A percentile compares a stretch with the other conserved stretches of the same genome.
These are phyloP conservation scores for Flaveria ramosissima DNA, from an alignment of 129 eudicot genomes.

Conservation along the genomic window DNA sequence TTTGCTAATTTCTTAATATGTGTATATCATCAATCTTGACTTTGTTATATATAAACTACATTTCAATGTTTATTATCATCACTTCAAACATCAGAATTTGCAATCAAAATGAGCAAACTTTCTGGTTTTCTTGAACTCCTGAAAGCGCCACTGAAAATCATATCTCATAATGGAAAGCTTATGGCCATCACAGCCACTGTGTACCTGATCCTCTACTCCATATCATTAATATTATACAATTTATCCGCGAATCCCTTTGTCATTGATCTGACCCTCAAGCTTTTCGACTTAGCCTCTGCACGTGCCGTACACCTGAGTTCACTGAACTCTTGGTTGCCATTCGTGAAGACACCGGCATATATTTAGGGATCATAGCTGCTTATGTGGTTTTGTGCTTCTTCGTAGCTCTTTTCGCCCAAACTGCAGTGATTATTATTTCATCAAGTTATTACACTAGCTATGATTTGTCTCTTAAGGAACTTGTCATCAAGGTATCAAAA, in stretches of 20 bases:
- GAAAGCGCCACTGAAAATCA: conserved; percentile 40
- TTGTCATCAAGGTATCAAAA: conserved; percentile 23
- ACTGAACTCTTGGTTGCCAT: conserved; percentile 24
- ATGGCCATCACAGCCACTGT: conserved; percentile 33
- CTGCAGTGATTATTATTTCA: conserved; percentile 28
- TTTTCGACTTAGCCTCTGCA: neutral
- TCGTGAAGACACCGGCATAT: conserved; percentile 26
- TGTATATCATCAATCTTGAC: no score
- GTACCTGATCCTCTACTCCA: conserved; percentile 31
- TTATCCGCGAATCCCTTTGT: conserved; percentile 17
- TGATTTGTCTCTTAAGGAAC: conserved; percentile 37
- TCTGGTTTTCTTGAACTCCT: conserved; percentile 36
- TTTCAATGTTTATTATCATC: neutral
- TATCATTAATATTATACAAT: conserved; percentile 20
- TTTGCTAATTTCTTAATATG: neutral
- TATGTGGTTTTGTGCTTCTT: conserved; percentile 20
- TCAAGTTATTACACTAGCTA: conserved; percentile 30
- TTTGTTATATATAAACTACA: neutral
- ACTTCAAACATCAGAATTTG: neutral
- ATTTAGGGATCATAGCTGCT: conserved; percentile 26
- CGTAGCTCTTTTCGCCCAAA: conserved; percentile 19
- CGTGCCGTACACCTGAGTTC: conserved; percentile 32
- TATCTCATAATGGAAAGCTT: conserved; percentile 45
- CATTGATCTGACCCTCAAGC: neutral
- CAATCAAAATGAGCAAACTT: conserved; percentile 23